phyloP scores from a whole-genome alignment of 2,329 filamentous ascomycete genomes.

The Bimuria novae-zelandiae region DNA sequence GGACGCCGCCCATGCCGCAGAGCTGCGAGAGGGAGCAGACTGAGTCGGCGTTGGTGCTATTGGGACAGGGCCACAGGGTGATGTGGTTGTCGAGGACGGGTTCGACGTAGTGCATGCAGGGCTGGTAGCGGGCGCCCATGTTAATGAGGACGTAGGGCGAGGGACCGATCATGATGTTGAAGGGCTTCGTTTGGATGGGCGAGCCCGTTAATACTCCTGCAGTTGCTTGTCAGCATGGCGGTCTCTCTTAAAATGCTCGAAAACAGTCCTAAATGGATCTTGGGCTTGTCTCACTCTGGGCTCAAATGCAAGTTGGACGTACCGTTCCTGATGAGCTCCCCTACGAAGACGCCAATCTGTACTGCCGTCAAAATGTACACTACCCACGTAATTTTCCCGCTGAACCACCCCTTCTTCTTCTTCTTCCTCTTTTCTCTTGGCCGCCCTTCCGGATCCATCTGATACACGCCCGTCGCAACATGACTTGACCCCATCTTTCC shows the following conservation, averaged over 20 bases:
- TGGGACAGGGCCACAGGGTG: slow-evolving; percentile 79
- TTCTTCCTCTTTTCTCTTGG: slow-evolving; percentile 25
- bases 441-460: slow-evolving; percentile 48
- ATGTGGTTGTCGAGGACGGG: slow-evolving; percentile 60
- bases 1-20: slow-evolving; percentile 81
- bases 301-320: slow-evolving; percentile 35
- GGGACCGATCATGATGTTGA: slow-evolving; percentile 98
- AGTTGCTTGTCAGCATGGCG: slow-evolving; percentile 11
- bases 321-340: slow-evolving; percentile 84
- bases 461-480: slow-evolving; percentile 33
- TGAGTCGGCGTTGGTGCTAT: slow-evolving; percentile 65
- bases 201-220: slow-evolving; percentile 76
- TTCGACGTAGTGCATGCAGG: slow-evolving; percentile 88
- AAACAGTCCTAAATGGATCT: neutral
- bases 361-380: slow-evolving; percentile 78
- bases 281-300: neutral
- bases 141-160: slow-evolving; percentile 90
- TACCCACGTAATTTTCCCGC: slow-evolving; percentile 71
- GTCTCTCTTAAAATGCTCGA: neutral
- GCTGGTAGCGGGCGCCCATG: slow-evolving; percentile 90
- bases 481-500: slow-evolving; percentile 43
- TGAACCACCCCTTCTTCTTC: slow-evolving; percentile 60
- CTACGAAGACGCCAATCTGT: slow-evolving; percentile 86
- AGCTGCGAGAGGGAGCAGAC: slow-evolving; percentile 77
- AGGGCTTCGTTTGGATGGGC: slow-evolving; percentile 79